Evolutionary conservation across 2,329 filamentous ascomycete genomes (phyloP), one percentile per base, ranked within the genome.

Genomic region (Talaromyces marneffei): DNA sequence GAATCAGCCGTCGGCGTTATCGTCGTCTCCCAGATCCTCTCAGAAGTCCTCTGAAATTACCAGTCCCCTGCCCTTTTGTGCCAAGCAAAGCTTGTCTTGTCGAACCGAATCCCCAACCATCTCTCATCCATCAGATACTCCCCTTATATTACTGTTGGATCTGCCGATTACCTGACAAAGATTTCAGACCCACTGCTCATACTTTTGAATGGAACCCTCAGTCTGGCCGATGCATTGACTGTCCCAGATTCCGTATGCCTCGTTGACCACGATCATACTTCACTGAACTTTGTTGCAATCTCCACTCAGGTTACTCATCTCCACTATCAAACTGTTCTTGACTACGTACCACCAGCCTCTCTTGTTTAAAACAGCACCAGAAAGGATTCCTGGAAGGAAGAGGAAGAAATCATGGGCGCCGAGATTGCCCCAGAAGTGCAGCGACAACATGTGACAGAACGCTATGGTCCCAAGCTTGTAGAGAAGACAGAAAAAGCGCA

Each of bases 391-490:
- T 10, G 33, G 20, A 44, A 18, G 20, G 33, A 27, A 6, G 16
- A 39, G 1, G 4, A 48, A 53, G n/a, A 29, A 46, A 39, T 18
- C 25, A 62, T 62, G 50, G 46, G 16, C 29, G 16, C 46, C 42
- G 60, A 59, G 18, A 27, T 39, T 14, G 23, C 23, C 12, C 65
- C 67, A 52, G 65, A 67, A 64, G 64, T 63, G 56, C 64, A 60
- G 56, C 64, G 63, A 46, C 65, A 55, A 48, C 67, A 68, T 63
- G 54, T 68, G 40, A 65, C 68, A 57, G 74, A 77, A 58, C 72
- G 70, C 53, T 71, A 73, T 65, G 73, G 69, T 33, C 71, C 73
- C 5, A 78, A 76, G 63, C 58, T 78, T 10, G 73, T 77, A 59
- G 69, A 62, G n/a, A 62, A 62, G 64, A 69, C 75, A 18, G 73